Percentiles rank a stretch among this genome's conserved stretches.
These are phyloP conservation scores for Euphorbia celastroides DNA, from an alignment of 441 rosid species.

Conservation along the genomic window DNA sequence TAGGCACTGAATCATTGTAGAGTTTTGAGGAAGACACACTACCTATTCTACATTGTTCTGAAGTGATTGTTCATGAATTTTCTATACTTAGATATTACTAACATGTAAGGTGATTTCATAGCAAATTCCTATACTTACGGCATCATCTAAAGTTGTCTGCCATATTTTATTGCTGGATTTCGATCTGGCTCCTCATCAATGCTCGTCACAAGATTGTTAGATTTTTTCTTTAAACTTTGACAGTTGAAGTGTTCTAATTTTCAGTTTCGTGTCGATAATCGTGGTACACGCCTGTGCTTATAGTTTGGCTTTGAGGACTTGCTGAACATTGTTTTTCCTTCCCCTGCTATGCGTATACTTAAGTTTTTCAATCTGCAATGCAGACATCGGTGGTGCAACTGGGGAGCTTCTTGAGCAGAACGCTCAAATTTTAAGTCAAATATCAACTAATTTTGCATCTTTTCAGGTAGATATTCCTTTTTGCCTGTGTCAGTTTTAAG, in stretches of 20 bases:
- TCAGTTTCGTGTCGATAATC: neutral
- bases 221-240: neutral
- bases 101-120: neutral
- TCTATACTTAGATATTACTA: neutral
- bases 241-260: neutral
- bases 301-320: neutral
- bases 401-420: conserved; percentile 88
- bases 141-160: neutral
- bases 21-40: neutral
- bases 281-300: neutral
- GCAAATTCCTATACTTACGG: neutral
- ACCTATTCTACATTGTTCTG: neutral
- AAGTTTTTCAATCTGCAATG: conserved; percentile 17
- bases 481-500: neutral
- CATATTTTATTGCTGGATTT: neutral
- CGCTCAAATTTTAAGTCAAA: conserved; percentile 67
- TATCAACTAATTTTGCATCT: conserved; percentile 66
- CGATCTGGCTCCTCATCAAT: neutral
- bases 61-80: neutral
- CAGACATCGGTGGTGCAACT: conserved; percentile 77
- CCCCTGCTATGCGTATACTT: conserved; percentile 7
- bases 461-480: conserved; percentile 46
- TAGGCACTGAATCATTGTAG: neutral
- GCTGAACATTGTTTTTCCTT: conserved; percentile 1
- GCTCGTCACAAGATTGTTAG: neutral